phyloP scores from a whole-genome alignment of 768 basidiomycete genomes.

The Tricholoma sp. region DNA sequence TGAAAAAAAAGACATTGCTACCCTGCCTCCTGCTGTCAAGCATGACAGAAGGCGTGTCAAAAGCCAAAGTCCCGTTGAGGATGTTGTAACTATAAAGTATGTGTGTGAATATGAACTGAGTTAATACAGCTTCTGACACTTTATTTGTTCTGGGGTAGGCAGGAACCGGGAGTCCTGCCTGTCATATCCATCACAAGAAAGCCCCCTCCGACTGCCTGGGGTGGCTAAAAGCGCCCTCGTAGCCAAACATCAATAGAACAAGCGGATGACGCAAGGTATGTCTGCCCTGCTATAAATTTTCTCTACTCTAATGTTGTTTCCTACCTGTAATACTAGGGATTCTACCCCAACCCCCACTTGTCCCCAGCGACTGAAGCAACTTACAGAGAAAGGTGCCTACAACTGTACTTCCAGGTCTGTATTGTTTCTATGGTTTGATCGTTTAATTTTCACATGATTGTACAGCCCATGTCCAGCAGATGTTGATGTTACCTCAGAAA shows the following conservation, averaged over 20 bases:
- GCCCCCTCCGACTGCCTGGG: not conserved
- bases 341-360: not conserved
- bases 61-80: not conserved
- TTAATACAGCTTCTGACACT: not conserved
- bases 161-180: not conserved
- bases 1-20: not conserved
- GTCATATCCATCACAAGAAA: not conserved
- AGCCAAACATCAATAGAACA: not conserved
- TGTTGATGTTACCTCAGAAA: not conserved
- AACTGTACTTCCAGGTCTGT: not conserved
- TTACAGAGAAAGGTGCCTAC: not conserved
- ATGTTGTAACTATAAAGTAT: not conserved
- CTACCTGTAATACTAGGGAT: not conserved
- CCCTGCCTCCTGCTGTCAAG: not conserved
- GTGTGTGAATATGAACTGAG: not conserved
- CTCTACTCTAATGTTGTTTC: not conserved
- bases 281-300: not conserved
- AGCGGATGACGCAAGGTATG: not conserved
- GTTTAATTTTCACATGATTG: not conserved
- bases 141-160: not conserved
- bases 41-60: not conserved
- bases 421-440: not conserved
- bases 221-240: not conserved
- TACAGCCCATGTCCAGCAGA: not conserved
- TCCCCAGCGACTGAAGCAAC: not conserved